These are phyloP conservation scores for Claviceps purpurea DNA, from an alignment of 2,329 filamentous ascomycete genomes.

Conservation along the genomic window DNA sequence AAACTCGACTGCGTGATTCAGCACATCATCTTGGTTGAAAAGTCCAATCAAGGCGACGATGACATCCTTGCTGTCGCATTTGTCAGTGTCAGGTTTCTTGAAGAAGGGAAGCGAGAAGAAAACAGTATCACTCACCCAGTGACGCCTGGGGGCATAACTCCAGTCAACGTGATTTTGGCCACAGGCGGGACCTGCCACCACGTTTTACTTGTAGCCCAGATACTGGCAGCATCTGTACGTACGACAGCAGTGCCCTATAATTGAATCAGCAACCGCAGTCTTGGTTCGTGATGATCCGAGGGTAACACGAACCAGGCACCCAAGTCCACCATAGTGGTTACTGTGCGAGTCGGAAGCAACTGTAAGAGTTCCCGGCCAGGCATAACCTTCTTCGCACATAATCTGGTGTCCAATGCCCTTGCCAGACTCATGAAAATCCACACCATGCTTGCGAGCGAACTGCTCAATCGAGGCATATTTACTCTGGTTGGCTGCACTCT, in stretches of 20 bases:
- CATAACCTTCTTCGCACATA: constrained; percentile 46
- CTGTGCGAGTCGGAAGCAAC: constrained; percentile 70
- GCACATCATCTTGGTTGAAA: constrained; percentile 77
- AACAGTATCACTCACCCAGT: not conserved
- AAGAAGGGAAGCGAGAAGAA: not conserved
- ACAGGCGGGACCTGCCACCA: constrained; percentile 88
- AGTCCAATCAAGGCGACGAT: constrained; percentile 80
- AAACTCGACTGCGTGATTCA: constrained; percentile 88
- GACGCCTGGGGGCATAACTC: constrained; percentile 62
- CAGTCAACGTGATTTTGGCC: constrained; percentile 65
- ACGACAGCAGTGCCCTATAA: constrained; percentile 53
- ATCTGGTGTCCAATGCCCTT: constrained; percentile 87
- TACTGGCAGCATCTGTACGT: constrained; percentile 71
- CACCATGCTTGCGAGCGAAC: constrained; percentile 66
- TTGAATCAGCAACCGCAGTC: not conserved
- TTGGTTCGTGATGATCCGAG: constrained; percentile 16
- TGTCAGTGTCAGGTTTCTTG: not conserved
- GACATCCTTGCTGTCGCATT: constrained; percentile 55
- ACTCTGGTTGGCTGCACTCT: constrained; percentile 59
- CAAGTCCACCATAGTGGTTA: constrained; percentile 75
- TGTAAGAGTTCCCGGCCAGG: constrained; percentile 71
- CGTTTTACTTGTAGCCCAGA: constrained; percentile 71
- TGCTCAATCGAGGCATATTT: constrained; percentile 74
- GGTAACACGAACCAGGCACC: constrained; percentile 39
- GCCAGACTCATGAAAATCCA: constrained; percentile 54